Base-by-base conservation (phyloP, 768 basidiomycete genomes). In the Rhodosporidiobolus sp. region DNA sequence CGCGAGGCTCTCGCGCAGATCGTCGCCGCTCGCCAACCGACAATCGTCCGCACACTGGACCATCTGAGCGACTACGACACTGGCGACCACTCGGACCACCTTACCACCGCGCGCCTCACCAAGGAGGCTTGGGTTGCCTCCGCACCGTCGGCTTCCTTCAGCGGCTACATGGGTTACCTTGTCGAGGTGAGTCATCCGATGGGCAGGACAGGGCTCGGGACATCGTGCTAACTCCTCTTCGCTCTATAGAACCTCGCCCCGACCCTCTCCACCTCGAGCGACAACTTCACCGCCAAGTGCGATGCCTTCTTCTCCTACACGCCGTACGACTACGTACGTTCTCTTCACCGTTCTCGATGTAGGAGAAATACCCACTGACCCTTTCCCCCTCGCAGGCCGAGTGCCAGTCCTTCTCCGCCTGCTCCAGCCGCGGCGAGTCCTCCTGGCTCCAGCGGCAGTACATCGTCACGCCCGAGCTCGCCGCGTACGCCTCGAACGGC, bases 281-380 rank as follows among this genome's bases (percentile, higher is more conserved):
- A 54, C 24, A 8, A 26, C 24, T 70, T 73, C 48, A 34, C 19
- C 17, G 48, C 38, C 3, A 76, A 76, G 64, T 28, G 26, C 16
- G 48, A 56, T 56, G 69, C 75, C 19, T 74, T 76, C 72, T 74
- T 70, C 55, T 28, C 67, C 66, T 76, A 76, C 72, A 74, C 75
- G 24, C 75, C 75, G 0, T 76, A 62, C 69, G 75, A 76, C 64
- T 34, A 38, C 2, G 69, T 63, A 19, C 49, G 54, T 35, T 8
- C 19, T 52, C 9, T 20, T n/a, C 50, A 9, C 50, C 50, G 6
- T 20, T 19, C 50, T 52, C n/a, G 22, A 5, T 54, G n/a, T n/a
- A n/a, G n/a, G 11, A 14, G 17, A 3, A 28, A 12, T 14, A 6
- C 30, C 26, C 10, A 6, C 9, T 54, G 17, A 12, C 30, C 7